Percentiles rank a stretch among this genome's conserved stretches.
phyloP scores from a whole-genome alignment of 768 basidiomycete genomes.

The Leccinum rimulosum region DNA sequence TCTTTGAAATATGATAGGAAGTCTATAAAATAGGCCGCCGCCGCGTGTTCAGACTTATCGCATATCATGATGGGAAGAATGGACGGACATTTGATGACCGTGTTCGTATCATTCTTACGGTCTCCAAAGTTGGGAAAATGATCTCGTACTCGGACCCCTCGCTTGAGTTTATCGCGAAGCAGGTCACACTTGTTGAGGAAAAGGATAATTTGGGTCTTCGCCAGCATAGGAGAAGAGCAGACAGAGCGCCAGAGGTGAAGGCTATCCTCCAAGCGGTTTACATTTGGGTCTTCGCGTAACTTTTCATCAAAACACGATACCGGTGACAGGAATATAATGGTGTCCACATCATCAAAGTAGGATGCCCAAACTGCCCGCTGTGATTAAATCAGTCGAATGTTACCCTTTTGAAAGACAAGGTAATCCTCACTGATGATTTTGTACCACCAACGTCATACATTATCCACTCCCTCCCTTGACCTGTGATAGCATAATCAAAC shows the following conservation, averaged over 20 bases:
- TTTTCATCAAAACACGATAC: conserved; percentile 83
- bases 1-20: conserved; percentile 82
- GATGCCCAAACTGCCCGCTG: conserved; percentile 77
- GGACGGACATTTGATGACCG: conserved; percentile 66
- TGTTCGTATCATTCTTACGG: conserved; percentile 64
- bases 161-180: conserved; percentile 66
- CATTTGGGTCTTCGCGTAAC: conserved; percentile 62
- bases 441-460: conserved; percentile 83
- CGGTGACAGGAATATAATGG: conserved; percentile 74
- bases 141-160: conserved; percentile 64
- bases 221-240: conserved; percentile 62
- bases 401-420: background rate
- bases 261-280: conserved; percentile 78
- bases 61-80: conserved; percentile 1
- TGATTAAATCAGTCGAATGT: background rate
- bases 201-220: conserved; percentile 49
- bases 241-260: conserved; percentile 76
- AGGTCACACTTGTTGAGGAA: conserved; percentile 74
- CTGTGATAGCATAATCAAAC: conserved; percentile 29
- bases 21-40: conserved; percentile 40
- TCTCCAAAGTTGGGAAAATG: conserved; percentile 74
- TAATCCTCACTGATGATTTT: conserved; percentile 52
- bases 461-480: conserved; percentile 69
- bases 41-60: conserved; percentile 10
- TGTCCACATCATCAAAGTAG: conserved; percentile 79